phyloP scores from a whole-genome alignment of 2,329 filamentous ascomycete species.

The Knufia petricola region DNA sequence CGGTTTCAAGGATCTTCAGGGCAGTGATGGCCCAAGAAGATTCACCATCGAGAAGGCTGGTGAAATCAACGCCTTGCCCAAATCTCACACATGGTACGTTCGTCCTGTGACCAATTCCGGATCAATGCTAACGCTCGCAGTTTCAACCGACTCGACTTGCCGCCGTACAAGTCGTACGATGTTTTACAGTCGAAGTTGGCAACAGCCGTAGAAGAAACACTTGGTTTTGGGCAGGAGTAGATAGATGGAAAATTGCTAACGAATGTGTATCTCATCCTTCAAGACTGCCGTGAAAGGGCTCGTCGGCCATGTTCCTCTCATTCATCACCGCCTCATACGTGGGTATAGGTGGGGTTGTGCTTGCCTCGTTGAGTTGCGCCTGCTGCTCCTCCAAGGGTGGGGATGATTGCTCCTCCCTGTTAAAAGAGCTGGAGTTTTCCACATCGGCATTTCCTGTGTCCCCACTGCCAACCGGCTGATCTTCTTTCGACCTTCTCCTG shows the following conservation, averaged over 20 bases:
- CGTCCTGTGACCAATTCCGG: not conserved
- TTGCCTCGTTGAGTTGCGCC: not conserved
- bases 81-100: conserved; percentile 92
- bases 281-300: not conserved
- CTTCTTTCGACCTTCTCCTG: not conserved
- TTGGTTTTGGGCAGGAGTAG: conserved; percentile 97
- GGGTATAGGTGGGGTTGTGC: not conserved
- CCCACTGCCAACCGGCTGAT: not conserved
- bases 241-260: not conserved
- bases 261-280: not conserved
- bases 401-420: not conserved
- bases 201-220: conserved; percentile 95
- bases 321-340: not conserved
- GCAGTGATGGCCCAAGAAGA: conserved; percentile 84
- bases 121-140: conserved; percentile 1
- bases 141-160: conserved; percentile 94
- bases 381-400: not conserved
- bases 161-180: conserved; percentile 83
- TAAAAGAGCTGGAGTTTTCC: not conserved
- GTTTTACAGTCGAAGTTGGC: conserved; percentile 80
- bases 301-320: not conserved
- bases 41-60: conserved; percentile 99
- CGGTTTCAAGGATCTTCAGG: conserved; percentile 97
- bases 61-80: conserved; percentile 80
- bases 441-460: no score